Evolutionary conservation across 2,329 filamentous ascomycete species (phyloP), one percentile per base, ranked within the genome.

Genomic region (Neofusicoccum cordaticola): DNA sequence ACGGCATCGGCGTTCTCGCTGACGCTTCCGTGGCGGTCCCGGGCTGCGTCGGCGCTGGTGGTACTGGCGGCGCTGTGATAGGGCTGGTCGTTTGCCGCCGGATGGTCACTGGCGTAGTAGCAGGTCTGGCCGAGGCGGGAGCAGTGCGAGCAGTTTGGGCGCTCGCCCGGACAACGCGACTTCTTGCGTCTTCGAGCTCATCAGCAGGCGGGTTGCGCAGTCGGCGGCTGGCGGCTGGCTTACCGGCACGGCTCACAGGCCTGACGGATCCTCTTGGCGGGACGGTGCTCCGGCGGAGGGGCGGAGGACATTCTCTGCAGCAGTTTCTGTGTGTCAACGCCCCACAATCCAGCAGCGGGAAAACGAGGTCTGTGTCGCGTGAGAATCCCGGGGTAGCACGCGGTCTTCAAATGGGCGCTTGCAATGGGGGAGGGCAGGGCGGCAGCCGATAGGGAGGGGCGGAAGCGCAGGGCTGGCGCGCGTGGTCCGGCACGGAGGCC

Each of bases 111-210:
- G 42, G 56, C 56, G 27, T 60, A 60, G 42, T 60, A 60, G 31
- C 82, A 84, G 66, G 70, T 70, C 68, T 84, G 82, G 4, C 78
- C 75, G 35, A 84, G 73, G n/a, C 82, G 77, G 37, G 77, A 74
- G 71, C 82, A 84, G 60, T 81, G 77, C 1, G 82, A 83, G 68
- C 82, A 84, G 0, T 75, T 68, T 0, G 82, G 82, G 64, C 80
- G 78, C 68, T 84, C 82, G 8, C 82, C 82, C 0, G 81, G 81
- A 66, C 82, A 84, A 71, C 79, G 79, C 35, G 81, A 79, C 69
- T 84, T 84, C 70, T 84, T 84, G 47, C 82, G 77, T 65, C 82
- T 84, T 63, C 22, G 22, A 22, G 22, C 22, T 22, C 22, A 22
- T 31, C 27, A 0, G 48, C 45, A 31, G 35, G 7, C 12, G 12